These are phyloP conservation scores for Cercophora samala DNA, from an alignment of 495 filamentous ascomycete genomes.

Conservation along the genomic window DNA sequence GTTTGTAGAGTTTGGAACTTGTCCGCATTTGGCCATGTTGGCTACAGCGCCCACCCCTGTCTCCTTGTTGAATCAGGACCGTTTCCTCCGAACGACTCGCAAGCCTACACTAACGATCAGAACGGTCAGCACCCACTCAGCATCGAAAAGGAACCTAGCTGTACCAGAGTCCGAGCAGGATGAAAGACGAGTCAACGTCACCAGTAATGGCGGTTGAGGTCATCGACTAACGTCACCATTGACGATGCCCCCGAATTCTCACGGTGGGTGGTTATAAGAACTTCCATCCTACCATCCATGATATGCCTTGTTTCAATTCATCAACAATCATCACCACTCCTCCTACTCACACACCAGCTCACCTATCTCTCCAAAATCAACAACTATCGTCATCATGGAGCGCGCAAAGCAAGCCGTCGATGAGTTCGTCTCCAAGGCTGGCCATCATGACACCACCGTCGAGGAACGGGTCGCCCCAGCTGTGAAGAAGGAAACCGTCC, in stretches of 20 bases:
- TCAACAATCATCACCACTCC: neutral
- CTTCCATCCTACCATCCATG: neutral
- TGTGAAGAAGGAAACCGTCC: constrained; percentile 54
- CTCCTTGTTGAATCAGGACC: neutral
- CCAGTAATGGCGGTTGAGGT: neutral
- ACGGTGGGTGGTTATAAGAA: neutral
- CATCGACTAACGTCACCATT: neutral
- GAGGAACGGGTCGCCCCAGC: constrained; percentile 60
- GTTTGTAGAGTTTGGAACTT: neutral
- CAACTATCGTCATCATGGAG: constrained; percentile 46
- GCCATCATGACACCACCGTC: constrained; percentile 60
- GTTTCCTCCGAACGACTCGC: neutral
- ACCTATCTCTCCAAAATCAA: constrained; percentile 16
- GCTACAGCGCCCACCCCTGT: neutral
- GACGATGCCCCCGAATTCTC: neutral
- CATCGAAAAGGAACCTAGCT: neutral
- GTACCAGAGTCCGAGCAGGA: neutral
- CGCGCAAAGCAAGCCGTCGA: constrained; percentile 53
- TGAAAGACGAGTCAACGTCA: neutral
- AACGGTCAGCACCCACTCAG: neutral
- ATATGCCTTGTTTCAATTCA: neutral
- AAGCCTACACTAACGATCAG: neutral
- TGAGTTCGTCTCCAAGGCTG: constrained; percentile 53
- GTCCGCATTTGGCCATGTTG: neutral
- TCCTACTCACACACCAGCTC: constrained; percentile 1